These are phyloP conservation scores for Hypoxylon sp. DNA, from an alignment of 2,329 filamentous ascomycete species.

Conservation along the genomic window DNA sequence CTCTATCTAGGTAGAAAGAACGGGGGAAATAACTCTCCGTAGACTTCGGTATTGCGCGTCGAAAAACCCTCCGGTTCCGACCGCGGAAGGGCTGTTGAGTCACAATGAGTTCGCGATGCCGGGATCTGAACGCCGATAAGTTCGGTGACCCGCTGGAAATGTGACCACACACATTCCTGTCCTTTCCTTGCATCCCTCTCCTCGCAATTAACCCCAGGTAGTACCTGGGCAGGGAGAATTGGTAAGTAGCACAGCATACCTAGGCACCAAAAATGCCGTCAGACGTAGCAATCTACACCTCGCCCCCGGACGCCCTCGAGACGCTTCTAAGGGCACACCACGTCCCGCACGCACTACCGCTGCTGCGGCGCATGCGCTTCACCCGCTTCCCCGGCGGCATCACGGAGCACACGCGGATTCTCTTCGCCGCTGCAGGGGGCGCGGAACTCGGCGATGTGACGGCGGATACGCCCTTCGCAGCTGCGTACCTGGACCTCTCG, in stretches of 20 bases:
- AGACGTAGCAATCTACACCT: slow-evolving; percentile 50
- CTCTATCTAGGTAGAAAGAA: background rate
- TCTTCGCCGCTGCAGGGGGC: slow-evolving; percentile 52
- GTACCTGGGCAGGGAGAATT: background rate
- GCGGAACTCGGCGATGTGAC: background rate
- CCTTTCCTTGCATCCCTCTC: background rate
- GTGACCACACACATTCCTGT: background rate
- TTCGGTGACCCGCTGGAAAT: slow-evolving; percentile 17
- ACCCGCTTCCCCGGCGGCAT: slow-evolving; percentile 60
- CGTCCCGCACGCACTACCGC: slow-evolving; percentile 71
- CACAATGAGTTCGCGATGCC: slow-evolving; percentile 14
- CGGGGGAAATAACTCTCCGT: background rate
- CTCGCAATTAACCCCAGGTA: background rate
- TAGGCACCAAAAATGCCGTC: slow-evolving; percentile 16
- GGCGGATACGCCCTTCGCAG: slow-evolving; percentile 61
- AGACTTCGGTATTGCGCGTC: background rate
- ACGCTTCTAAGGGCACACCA: slow-evolving; percentile 62
- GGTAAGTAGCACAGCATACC: background rate
- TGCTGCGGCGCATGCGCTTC: slow-evolving; percentile 76
- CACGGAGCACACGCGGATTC: slow-evolving; percentile 60
- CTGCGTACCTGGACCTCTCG: slow-evolving; percentile 73
- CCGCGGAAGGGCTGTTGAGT: slow-evolving; percentile 23
- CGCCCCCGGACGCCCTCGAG: slow-evolving; percentile 59
- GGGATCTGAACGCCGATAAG: slow-evolving; percentile 18
- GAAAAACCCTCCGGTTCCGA: slow-evolving; percentile 12